Conservation (phyloP, 2,329 filamentous ascomycete species). For the Malbranchea cinnamomea region DNA sequence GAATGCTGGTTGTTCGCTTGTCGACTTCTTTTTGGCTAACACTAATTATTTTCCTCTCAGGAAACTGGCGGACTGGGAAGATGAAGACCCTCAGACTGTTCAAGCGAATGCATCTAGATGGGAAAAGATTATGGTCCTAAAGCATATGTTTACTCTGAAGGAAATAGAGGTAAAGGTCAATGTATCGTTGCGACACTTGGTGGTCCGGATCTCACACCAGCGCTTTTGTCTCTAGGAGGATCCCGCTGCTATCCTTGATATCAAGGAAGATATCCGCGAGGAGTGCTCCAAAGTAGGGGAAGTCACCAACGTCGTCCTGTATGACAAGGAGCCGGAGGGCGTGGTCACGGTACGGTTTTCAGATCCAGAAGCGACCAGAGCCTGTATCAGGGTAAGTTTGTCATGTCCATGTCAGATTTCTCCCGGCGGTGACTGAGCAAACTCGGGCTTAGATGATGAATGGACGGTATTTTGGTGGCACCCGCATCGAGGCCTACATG, state of each 20-base stretch:
- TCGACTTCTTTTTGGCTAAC: constrained; percentile 1
- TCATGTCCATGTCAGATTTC: background rate
- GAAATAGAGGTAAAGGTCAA: constrained; percentile 48
- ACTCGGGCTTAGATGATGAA: constrained; percentile 44
- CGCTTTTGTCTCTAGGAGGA: constrained; percentile 43
- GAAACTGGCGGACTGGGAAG: constrained; percentile 88
- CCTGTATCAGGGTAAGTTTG: constrained; percentile 46
- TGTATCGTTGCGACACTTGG: background rate
- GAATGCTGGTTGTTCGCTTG: background rate
- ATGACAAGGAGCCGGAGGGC: constrained; percentile 71
- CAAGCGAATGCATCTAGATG: constrained; percentile 44
- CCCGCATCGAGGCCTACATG: constrained; percentile 55
- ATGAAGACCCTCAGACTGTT: constrained; percentile 56
- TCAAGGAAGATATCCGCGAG: constrained; percentile 86
- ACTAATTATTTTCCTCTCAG: too few relatives aligned
- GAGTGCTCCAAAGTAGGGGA: constrained; percentile 75
- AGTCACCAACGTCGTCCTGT: constrained; percentile 83
- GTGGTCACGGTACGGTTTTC: constrained; percentile 74
- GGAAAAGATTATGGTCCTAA: constrained; percentile 74
- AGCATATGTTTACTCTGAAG: constrained; percentile 80
- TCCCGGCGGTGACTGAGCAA: background rate
- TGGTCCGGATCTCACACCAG: background rate
- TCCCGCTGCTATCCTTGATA: constrained; percentile 66
- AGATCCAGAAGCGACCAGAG: constrained; percentile 52
- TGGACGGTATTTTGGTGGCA: constrained; percentile 63